A percentile compares a stretch with the other conserved stretches of the same genome.
phyloP scores from a whole-genome alignment of 108 stramenopile species.

The Aurantiochytrium sp. region DNA sequence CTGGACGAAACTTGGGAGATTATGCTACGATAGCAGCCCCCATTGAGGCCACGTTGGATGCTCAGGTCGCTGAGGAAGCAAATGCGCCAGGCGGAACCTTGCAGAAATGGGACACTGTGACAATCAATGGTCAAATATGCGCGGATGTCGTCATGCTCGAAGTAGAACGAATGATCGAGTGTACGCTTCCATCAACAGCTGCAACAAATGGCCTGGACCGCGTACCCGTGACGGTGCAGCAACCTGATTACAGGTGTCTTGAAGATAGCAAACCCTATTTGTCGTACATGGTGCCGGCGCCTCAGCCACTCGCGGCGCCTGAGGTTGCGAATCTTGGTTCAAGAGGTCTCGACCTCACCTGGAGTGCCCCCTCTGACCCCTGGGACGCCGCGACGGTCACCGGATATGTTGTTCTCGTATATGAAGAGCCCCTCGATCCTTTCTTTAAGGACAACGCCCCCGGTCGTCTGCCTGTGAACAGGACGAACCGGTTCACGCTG shows the following conservation, averaged over 20 bases:
- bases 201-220: background rate
- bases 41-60: background rate
- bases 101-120: background rate
- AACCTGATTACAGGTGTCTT: conserved; percentile 2
- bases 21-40: background rate
- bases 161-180: conserved; percentile 19
- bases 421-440: background rate
- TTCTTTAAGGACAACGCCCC: background rate
- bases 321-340: conserved; percentile 38
- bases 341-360: conserved; percentile 30
- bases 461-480: background rate
- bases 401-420: conserved; percentile 32
- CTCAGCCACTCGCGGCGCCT: conserved; percentile 2
- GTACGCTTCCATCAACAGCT: conserved; percentile 21
- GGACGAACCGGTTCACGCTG: background rate
- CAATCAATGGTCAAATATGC: conserved; percentile 31
- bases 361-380: conserved; percentile 21
- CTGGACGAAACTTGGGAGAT: conserved; percentile 37
- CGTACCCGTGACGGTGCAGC: background rate
- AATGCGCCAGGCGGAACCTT: too few relatives aligned
- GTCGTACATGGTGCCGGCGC: conserved; percentile 32
- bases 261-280: conserved; percentile 32
- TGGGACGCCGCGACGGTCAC: conserved; percentile 44
- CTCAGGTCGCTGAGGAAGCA: background rate
- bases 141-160: background rate